Conservation (phyloP, 306 rosid species). For the Elaeagnus macrophylla region DNA sequence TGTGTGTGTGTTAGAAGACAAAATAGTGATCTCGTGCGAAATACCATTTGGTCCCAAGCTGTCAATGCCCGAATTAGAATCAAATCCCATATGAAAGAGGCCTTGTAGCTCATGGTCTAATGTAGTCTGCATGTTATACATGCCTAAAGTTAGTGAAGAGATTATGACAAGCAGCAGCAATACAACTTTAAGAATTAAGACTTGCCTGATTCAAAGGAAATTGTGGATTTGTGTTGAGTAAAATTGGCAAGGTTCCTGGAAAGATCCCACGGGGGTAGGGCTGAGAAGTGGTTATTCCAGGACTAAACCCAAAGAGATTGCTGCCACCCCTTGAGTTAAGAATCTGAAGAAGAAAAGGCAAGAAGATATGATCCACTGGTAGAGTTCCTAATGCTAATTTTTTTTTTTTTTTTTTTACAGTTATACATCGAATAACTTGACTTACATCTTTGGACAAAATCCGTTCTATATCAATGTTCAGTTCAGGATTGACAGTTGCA, state of each 20-base stretch:
- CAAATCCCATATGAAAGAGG: constrained; percentile 73
- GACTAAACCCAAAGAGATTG: constrained; percentile 48
- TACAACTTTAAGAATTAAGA: constrained; percentile 12
- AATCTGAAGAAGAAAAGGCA: constrained; percentile 33
- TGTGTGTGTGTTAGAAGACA: neutral
- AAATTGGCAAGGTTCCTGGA: constrained; percentile 48
- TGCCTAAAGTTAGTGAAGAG: constrained; percentile 5
- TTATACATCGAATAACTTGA: constrained; percentile 7
- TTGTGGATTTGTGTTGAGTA: constrained; percentile 48
- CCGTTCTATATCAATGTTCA: constrained; percentile 70
- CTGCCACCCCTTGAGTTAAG: constrained; percentile 49
- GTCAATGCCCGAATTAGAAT: constrained; percentile 52
- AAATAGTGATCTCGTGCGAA: neutral
- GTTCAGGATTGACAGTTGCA: constrained; percentile 90
- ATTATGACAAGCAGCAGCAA: neutral
- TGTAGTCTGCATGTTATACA: constrained; percentile 40
- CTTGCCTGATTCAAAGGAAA: constrained; percentile 75
- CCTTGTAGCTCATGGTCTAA: constrained; percentile 74
- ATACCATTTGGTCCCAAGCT: constrained; percentile 81
- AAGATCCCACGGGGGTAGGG: constrained; percentile 46
- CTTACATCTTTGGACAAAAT: constrained; percentile 91
- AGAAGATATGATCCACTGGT: neutral
- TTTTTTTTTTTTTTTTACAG: too few species aligned
- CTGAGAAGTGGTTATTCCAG: constrained; percentile 54
- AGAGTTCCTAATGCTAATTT: neutral